Conservation (phyloP, 176 grass and related monocot genomes). For the Pharus latifolius region DNA sequence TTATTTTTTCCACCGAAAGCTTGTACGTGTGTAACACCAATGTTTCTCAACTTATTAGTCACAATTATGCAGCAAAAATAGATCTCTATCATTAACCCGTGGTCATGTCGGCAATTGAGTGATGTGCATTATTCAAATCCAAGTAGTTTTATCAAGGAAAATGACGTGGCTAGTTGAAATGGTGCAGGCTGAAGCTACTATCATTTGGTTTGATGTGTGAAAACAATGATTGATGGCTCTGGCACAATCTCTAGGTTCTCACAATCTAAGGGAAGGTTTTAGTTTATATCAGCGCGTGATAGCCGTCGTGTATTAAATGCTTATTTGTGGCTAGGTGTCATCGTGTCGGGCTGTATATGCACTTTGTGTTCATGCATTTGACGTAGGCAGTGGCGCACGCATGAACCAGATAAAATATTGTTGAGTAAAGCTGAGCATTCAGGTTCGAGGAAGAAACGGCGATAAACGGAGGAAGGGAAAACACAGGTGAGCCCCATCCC, state of each 20-base stretch:
- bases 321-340: not conserved
- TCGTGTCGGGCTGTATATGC: not conserved
- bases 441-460: too few relatives aligned
- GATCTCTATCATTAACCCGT: too few relatives aligned
- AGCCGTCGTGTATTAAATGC: conserved; percentile 2
- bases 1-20: not conserved
- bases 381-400: conserved; percentile 41
- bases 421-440: not conserved
- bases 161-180: not conserved
- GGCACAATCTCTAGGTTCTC: not conserved
- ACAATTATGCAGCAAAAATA: not conserved
- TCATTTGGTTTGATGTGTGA: conserved; percentile 14
- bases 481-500: too few relatives aligned
- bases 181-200: not conserved
- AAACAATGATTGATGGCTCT: not conserved
- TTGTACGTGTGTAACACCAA: too few relatives aligned
- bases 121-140: not conserved
- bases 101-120: not conserved
- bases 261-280: not conserved
- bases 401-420: not conserved
- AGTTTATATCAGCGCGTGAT: not conserved
- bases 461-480: too few relatives aligned
- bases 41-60: not conserved
- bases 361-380: not conserved
- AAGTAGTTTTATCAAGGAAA: not conserved